phyloP scores from a whole-genome alignment of 2,329 filamentous ascomycete species.

The Lachnellula cervina region DNA sequence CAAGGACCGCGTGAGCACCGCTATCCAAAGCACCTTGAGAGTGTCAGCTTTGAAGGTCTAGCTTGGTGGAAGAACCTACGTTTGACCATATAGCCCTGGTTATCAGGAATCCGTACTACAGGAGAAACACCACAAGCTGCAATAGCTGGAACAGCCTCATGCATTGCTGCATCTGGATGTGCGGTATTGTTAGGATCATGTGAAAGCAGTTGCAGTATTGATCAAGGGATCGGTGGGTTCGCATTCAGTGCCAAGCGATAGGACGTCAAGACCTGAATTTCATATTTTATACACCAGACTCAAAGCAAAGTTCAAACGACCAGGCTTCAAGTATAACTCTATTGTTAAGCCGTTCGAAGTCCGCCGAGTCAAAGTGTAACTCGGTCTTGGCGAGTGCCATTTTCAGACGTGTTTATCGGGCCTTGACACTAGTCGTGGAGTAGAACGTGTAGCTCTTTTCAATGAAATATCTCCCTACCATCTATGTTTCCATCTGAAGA shows the following conservation, averaged over 20 bases:
- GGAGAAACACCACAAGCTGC: constrained; percentile 51
- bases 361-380: too few species aligned
- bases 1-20: constrained; percentile 42
- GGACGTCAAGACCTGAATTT: too few species aligned
- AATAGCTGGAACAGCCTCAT: constrained; percentile 53
- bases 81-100: constrained; percentile 53
- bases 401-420: too few species aligned
- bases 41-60: constrained; percentile 13
- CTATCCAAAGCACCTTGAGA: constrained; percentile 49
- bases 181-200: not conserved
- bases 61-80: constrained; percentile 35
- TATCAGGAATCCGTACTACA: constrained; percentile 53
- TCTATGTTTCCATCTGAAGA: not conserved
- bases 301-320: too few species aligned
- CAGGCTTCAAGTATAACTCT: too few species aligned
- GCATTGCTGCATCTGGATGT: constrained; percentile 47
- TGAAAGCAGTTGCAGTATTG: not conserved
- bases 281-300: too few species aligned
- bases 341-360: too few species aligned
- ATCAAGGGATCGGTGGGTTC: too few species aligned
- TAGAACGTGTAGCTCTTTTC: not conserved
- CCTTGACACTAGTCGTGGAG: too few species aligned
- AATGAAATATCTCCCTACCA: not conserved
- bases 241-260: too few species aligned
- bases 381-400: too few species aligned